A percentile compares a stretch with the other conserved stretches of the same genome.
phyloP scores from a whole-genome alignment of 1,284 basidiomycete genomes.

The Neotropicomus parvogracilis region DNA sequence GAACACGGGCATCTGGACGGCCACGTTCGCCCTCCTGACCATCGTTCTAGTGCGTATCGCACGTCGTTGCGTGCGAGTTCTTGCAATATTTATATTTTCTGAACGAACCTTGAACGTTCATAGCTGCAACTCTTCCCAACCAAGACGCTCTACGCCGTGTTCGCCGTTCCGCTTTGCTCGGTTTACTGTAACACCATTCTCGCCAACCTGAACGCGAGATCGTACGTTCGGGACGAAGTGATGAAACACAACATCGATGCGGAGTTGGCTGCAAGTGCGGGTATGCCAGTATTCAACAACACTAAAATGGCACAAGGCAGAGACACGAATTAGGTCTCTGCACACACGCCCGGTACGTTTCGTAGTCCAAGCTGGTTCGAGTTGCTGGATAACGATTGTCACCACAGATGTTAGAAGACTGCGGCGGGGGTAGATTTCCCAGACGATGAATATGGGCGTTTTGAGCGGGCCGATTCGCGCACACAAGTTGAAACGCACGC shows the following conservation, averaged over 20 bases:
- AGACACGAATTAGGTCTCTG: not conserved
- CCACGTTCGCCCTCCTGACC: constrained; percentile 9
- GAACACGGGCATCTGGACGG: constrained; percentile 14
- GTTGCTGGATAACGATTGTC: too few species aligned
- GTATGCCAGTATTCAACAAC: not conserved
- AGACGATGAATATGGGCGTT: too few species aligned
- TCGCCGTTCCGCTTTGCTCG: not conserved
- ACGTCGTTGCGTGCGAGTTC: too few species aligned
- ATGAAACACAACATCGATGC: too few species aligned
- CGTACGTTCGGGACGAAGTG: not conserved
- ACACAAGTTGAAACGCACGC: too few species aligned
- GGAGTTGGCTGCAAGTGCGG: not conserved
- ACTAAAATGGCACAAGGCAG: not conserved
- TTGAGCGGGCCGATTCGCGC: too few species aligned
- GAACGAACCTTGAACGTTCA: not conserved
- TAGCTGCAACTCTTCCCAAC: not conserved
- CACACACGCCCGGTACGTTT: not conserved
- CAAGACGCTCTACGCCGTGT: not conserved
- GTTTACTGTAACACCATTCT: not conserved
- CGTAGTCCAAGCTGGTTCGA: too few species aligned
- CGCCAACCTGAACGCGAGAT: too few species aligned
- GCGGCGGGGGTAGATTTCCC: too few species aligned
- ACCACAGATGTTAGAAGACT: too few species aligned
- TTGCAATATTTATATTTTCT: too few species aligned
- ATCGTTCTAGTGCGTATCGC: constrained; percentile 9